Evolutionary conservation across 2,329 filamentous ascomycete genomes (phyloP).

Genomic region (Chaetomium globosum): DNA sequence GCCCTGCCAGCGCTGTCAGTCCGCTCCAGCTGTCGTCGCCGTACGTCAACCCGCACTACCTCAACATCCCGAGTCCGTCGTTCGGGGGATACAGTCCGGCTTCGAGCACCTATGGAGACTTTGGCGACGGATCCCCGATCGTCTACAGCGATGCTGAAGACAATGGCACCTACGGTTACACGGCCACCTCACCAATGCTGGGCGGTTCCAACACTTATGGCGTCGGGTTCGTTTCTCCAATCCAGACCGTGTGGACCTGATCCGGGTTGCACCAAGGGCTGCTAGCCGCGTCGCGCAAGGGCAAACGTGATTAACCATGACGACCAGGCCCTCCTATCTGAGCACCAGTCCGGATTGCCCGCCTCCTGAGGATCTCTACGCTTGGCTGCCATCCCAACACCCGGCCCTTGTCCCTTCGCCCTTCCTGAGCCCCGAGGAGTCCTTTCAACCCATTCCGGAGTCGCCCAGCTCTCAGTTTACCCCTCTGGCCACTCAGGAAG

Average conservation of each 20-base stretch:
- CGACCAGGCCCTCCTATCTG: slow-evolving; percentile 52
- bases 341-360: slow-evolving; percentile 51
- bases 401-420: slow-evolving; percentile 48
- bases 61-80: slow-evolving; percentile 64
- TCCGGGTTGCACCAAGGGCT: slow-evolving; percentile 47
- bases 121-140: slow-evolving; percentile 50
- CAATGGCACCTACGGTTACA: slow-evolving; percentile 52
- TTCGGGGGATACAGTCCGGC: slow-evolving; percentile 64
- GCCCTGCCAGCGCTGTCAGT: slow-evolving; percentile 54
- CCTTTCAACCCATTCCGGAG: slow-evolving; percentile 52
- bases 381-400: slow-evolving; percentile 44
- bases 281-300: slow-evolving; percentile 45
- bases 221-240: slow-evolving; percentile 65
- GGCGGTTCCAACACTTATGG: slow-evolving; percentile 53
- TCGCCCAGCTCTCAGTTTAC: slow-evolving; percentile 47
- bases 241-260: slow-evolving; percentile 64
- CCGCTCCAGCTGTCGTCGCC: slow-evolving; percentile 61
- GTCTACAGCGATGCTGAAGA: slow-evolving; percentile 66
- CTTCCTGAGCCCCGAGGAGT: slow-evolving; percentile 49
- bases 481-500: slow-evolving; percentile 43
- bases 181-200: slow-evolving; percentile 51
- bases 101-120: slow-evolving; percentile 62
- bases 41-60: slow-evolving; percentile 58
- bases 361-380: slow-evolving; percentile 48
- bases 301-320: slow-evolving; percentile 57